Conservation (phyloP, 2,329 filamentous ascomycete genomes). For the Cadophora malorum region DNA sequence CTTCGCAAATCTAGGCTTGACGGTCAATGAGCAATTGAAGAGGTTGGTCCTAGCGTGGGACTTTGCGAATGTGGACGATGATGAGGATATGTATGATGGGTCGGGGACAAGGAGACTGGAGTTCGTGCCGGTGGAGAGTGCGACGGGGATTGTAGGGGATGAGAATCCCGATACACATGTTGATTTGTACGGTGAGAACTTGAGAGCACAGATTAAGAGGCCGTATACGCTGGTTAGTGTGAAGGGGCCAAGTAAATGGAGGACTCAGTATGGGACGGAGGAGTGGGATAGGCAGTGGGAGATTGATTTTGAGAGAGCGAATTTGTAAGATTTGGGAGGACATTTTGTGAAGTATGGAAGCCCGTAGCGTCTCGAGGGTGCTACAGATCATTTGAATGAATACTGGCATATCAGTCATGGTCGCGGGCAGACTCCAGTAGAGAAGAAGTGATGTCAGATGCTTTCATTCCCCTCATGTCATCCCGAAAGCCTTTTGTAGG, state of each 20-base stretch:
- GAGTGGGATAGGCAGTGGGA: not conserved
- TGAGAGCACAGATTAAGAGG: too few species aligned
- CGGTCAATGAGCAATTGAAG: not conserved
- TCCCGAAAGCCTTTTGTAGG: constrained; percentile 3
- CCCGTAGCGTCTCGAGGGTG: not conserved
- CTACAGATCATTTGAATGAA: not conserved
- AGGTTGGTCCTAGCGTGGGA: too few species aligned
- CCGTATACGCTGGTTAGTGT: not conserved
- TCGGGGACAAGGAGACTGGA: not conserved
- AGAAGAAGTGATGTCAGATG: not conserved
- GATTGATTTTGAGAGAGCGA: not conserved
- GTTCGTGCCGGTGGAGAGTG: not conserved
- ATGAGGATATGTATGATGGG: too few species aligned
- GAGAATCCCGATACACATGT: too few species aligned
- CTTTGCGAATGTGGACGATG: not conserved
- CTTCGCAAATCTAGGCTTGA: not conserved
- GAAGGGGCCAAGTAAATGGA: not conserved
- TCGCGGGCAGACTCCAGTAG: not conserved
- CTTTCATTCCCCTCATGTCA: not conserved
- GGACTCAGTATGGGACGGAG: not conserved
- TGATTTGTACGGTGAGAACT: too few species aligned
- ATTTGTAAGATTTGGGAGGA: not conserved
- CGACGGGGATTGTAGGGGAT: not conserved
- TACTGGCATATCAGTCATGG: not conserved
- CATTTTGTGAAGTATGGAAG: not conserved